Conservation (phyloP, 371 early-diverging fungal species). For the Mortierella sp. region DNA sequence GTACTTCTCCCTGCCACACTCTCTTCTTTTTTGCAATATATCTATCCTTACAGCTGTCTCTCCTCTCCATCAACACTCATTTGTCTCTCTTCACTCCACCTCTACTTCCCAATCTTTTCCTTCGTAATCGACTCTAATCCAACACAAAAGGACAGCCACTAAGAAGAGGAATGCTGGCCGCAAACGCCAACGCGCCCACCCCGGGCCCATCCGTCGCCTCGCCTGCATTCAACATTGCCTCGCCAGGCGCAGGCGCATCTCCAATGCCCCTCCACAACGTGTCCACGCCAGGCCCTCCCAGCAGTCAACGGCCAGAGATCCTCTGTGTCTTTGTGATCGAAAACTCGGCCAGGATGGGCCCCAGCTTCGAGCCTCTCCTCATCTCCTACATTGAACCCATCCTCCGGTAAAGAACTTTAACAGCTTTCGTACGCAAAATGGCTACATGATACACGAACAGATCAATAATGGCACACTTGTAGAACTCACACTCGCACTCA, state of each 20-base stretch:
- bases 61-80: too few species aligned
- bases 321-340: constrained; percentile 73
- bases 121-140: neutral
- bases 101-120: neutral
- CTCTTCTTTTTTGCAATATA: too few species aligned
- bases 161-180: constrained; percentile 54
- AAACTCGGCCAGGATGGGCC: constrained; percentile 70
- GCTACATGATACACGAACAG: neutral
- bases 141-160: too few species aligned
- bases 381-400: constrained; percentile 73
- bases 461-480: neutral
- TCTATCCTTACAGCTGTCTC: too few species aligned
- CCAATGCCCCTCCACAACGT: constrained; percentile 55
- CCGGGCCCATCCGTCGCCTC: constrained; percentile 46
- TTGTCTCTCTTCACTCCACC: neutral
- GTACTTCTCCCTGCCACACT: too few species aligned
- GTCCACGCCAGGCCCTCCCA: constrained; percentile 44
- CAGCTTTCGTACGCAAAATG: neutral
- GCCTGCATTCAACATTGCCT: constrained; percentile 49
- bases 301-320: constrained; percentile 64
- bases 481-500: too few species aligned
- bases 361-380: constrained; percentile 63
- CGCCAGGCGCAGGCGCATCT: constrained; percentile 51
- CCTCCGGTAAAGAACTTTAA: constrained; percentile 61
- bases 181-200: constrained; percentile 44